Evolutionary conservation across 2,329 filamentous ascomycete species (phyloP).

Genomic region (Aschersonia sp.): DNA sequence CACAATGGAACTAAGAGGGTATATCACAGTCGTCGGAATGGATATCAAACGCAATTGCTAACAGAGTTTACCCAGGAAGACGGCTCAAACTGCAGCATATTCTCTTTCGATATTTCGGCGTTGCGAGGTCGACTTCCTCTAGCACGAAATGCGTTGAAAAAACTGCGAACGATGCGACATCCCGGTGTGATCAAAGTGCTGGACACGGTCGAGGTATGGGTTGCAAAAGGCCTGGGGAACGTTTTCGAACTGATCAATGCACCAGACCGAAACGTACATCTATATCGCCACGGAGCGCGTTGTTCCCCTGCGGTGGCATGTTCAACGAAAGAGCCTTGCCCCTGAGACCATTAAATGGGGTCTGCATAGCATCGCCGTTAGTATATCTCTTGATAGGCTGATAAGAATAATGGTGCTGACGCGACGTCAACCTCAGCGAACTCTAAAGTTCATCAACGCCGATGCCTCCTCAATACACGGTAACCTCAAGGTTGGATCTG

Average conservation of each 20-base stretch:
- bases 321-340: constrained; percentile 73
- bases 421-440: constrained; percentile 42
- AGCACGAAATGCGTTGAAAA: constrained; percentile 86
- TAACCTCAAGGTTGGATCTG: constrained; percentile 66
- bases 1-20: constrained; percentile 89
- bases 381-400: constrained; percentile 6
- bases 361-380: constrained; percentile 68
- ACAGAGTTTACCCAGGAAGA: constrained; percentile 54
- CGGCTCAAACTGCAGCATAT: constrained; percentile 86
- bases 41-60: not conserved
- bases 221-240: not conserved
- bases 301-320: constrained; percentile 76
- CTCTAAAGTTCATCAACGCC: constrained; percentile 89
- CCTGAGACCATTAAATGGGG: constrained; percentile 97
- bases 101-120: constrained; percentile 78
- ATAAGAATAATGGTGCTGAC: constrained; percentile 7
- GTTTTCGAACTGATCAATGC: constrained; percentile 9
- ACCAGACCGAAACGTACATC: constrained; percentile 79
- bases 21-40: not conserved
- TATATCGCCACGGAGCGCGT: constrained; percentile 93
- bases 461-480: constrained; percentile 89
- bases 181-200: constrained; percentile 89
- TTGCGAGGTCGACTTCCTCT: constrained; percentile 74
- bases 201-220: constrained; percentile 73
- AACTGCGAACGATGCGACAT: constrained; percentile 82